phyloP scores from a whole-genome alignment of 73 alveolate genomes.

The Paramecium caudatum region DNA sequence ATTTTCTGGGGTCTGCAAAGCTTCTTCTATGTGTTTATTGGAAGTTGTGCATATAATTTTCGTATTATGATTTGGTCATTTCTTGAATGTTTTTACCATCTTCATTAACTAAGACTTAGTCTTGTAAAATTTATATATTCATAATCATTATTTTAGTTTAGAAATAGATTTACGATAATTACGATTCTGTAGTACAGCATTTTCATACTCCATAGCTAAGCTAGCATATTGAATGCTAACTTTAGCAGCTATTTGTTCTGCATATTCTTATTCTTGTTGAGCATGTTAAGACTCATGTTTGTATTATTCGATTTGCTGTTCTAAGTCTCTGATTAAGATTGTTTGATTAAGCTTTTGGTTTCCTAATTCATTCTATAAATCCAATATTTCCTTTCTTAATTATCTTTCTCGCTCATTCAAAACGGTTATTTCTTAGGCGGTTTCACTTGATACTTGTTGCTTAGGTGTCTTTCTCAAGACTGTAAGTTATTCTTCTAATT shows the following conservation, averaged over 20 bases:
- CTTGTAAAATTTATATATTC: no score
- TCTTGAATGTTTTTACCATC: no score
- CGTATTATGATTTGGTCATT: no score
- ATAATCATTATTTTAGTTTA: conserved; percentile 35
- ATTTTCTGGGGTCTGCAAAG: no score
- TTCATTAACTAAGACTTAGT: no score
- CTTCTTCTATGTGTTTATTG: no score
- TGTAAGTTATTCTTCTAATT: background rate
- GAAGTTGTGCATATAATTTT: no score
- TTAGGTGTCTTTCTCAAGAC: background rate
- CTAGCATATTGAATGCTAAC: conserved; percentile 31
- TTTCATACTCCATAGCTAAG: conserved; percentile 61
- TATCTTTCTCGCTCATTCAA: background rate
- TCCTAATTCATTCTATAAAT: conserved; percentile 45
- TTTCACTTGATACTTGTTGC: no score
- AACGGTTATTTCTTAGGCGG: background rate
- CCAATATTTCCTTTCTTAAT: conserved; percentile 17
- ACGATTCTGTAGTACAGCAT: conserved; percentile 11
- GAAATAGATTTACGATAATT: conserved; percentile 43
- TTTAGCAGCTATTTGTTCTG: conserved; percentile 46
- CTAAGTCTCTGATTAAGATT: background rate
- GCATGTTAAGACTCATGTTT: conserved; percentile 2
- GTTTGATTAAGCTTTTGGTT: background rate
- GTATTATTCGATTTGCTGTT: background rate
- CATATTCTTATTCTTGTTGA: conserved; percentile 31